Base-by-base conservation (phyloP, 148 eudicot genomes). In the Drosera capensis region DNA sequence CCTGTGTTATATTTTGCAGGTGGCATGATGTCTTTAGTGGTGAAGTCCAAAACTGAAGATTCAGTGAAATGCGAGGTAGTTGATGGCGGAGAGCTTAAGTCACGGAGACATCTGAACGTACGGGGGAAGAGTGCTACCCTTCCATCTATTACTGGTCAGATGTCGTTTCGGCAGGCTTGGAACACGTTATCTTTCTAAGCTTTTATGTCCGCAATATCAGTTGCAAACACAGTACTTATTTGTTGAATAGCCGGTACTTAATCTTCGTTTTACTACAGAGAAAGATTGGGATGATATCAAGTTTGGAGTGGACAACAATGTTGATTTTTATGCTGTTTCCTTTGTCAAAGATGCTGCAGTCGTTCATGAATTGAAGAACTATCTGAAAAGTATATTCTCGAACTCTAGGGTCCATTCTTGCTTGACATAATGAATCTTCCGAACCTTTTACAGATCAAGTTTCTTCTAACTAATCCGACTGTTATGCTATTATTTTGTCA, bases 231-330 rank as follows among this genome's bases (percentile, higher is more conserved):
- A 35, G 25, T 43, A 11, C 25, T 38, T 45, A n/a, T 4, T 34
- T 31, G 20, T 22, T 44, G 21, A 23, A 25, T 51, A 43, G 2
- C 25, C n/a, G 48, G 28, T 45, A 18, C 35, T 25, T 52, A 36
- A 30, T 16, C 22, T 20, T 54, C 44, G 55, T 37, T 31, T 50
- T 57, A 45, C 52, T 68, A 58, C 94, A 92, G 99, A 85, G 21
- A 92, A 92, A 67, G 99, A 92, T 53, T 92, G 99, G 99, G 99
- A 92, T 54, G 95, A 92, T 52, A 85, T 92, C 78, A 92, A 92
- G 73, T 92, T 92, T 58, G 99, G 99, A 54, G 99, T 92, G 49
- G 99, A 92, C 48, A 85, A 92, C 35, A 61, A 79, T 55, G 88
- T 90, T 57, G 95, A 81, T 54, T 78, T 82, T 49, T 92, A 92